Evolutionary conservation across 140 eudicot species (phyloP).

Genomic region (Bidens hawaiensis): DNA sequence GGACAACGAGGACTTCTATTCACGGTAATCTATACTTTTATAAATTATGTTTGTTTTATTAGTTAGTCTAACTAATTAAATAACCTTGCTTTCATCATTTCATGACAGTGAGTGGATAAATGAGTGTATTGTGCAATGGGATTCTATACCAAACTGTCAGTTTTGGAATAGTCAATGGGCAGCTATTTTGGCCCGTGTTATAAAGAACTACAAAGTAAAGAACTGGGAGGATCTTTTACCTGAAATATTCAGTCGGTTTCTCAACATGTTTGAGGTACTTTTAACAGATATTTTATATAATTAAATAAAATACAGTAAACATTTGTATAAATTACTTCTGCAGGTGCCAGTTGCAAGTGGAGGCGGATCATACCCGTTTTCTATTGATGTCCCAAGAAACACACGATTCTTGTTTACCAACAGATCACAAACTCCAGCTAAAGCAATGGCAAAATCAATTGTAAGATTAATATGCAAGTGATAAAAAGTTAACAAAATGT

Average conservation of each 20-base stretch:
- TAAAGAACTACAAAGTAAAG: constrained; percentile 53
- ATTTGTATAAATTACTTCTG: constrained; percentile 13
- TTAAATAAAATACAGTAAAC: not conserved
- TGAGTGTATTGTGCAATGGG: constrained; percentile 64
- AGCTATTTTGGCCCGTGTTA: constrained; percentile 87
- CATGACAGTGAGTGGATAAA: constrained; percentile 66
- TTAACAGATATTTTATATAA: not conserved
- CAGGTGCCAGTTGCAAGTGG: constrained; percentile 99
- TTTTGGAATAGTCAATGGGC: constrained; percentile 99
- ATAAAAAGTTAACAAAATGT: constrained; percentile 10
- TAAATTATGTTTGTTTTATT: not conserved
- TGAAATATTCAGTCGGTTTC: constrained; percentile 63
- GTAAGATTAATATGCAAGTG: constrained; percentile 40
- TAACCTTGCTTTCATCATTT: constrained; percentile 10
- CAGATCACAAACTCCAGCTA: constrained; percentile 74
- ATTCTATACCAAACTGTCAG: constrained; percentile 86
- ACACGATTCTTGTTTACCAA: constrained; percentile 86
- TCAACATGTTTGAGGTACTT: constrained; percentile 92
- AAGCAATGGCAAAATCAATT: constrained; percentile 89
- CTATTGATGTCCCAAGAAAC: constrained; percentile 90
- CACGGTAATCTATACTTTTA: constrained; percentile 50
- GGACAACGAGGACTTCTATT: constrained; percentile 75
- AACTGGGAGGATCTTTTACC: constrained; percentile 84
- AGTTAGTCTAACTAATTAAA: constrained; percentile 15
- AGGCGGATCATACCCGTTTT: constrained; percentile 78